Base-by-base conservation (phyloP, 2,329 filamentous ascomycete species). In the Lasiodiplodia hormozganensis region DNA sequence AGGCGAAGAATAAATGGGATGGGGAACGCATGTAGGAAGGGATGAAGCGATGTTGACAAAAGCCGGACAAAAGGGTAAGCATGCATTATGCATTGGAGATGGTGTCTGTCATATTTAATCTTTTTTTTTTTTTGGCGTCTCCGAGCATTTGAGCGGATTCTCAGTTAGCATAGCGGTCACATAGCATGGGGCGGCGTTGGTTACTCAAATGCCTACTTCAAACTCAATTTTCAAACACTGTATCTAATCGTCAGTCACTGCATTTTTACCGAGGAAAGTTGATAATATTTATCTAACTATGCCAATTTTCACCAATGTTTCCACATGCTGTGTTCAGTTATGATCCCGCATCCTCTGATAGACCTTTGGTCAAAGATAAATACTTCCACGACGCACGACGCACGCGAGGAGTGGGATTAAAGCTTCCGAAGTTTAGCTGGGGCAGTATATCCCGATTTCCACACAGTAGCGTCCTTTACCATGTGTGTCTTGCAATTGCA, bases 1-100 rank as follows among this genome's bases (percentile, higher is more conserved):
- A 52, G 47, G 60, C 60, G n/a, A 64, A 38, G 47, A 64, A 64
- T 18, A 47, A 25, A 31, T 64, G 60, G 60, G 28, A 62, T n/a
- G 58, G 12, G 3, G 58, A 21, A 25, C 25, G 43, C 28, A 51
- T 28, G 28, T 23, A 23, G 14, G 25, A 2, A 2, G 40, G 16
- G 25, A 23, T 11, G 43, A 8, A 21, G 38, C 7, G 31, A 34
- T 34, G 31, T 34, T 10, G 31, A 34, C 31, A 7, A 11, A 54
- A 56, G 40, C 0, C 18, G 16, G 18, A 18, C 16, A 47, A 8
- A n/a, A 21, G 8, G 43, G n/a, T 10, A 11, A 47, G n/a, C 18
- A 18, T 47, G 31, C n/a, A n/a, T 47, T 47, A 3, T 47, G 43
- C 43, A 21, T 47, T n/a, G 18, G 43, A n/a, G 18, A 18, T 3